A percentile compares a stretch with the other conserved stretches of the same genome.
These are phyloP conservation scores for Plasmodium vivax DNA, from an alignment of 169 alveolate genomes.

Conservation along the genomic window DNA sequence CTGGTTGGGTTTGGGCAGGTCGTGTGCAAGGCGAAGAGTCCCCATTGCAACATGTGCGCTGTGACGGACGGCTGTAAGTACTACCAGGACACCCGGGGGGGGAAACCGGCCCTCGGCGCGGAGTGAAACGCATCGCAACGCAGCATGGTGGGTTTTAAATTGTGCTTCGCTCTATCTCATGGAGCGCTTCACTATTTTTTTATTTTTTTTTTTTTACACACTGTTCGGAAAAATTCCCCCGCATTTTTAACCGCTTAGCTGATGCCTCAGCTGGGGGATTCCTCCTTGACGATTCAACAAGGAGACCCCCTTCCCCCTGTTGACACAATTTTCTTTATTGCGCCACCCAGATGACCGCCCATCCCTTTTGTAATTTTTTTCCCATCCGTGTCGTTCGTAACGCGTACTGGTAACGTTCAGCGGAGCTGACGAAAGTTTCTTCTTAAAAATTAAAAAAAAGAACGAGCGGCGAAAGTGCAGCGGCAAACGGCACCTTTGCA, in stretches of 20 bases:
- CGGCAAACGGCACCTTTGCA: not conserved
- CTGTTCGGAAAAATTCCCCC: constrained; percentile 7
- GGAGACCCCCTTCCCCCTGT: not conserved
- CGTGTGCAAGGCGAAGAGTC: constrained; percentile 89
- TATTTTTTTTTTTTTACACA: constrained; percentile 12
- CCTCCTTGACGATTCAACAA: not conserved
- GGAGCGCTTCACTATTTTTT: not conserved
- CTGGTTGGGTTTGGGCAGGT: constrained; percentile 98
- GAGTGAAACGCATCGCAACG: not conserved
- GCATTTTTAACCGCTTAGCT: not conserved
- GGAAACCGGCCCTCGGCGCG: not conserved
- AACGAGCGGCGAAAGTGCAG: not conserved
- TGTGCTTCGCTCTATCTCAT: not conserved
- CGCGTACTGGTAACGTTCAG: not conserved
- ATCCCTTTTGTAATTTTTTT: not conserved
- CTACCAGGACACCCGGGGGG: constrained; percentile 14
- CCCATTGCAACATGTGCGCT: constrained; percentile 55
- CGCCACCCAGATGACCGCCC: not conserved
- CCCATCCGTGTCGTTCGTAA: not conserved
- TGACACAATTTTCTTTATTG: not conserved
- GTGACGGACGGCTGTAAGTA: constrained; percentile 42
- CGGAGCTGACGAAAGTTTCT: not conserved
- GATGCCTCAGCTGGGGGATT: not conserved
- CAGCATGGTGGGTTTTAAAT: not conserved
- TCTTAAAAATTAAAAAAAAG: constrained; percentile 3